These are phyloP conservation scores for Ehretia macrophylla DNA, from an alignment of 257 asterid genomes.

Conservation along the genomic window DNA sequence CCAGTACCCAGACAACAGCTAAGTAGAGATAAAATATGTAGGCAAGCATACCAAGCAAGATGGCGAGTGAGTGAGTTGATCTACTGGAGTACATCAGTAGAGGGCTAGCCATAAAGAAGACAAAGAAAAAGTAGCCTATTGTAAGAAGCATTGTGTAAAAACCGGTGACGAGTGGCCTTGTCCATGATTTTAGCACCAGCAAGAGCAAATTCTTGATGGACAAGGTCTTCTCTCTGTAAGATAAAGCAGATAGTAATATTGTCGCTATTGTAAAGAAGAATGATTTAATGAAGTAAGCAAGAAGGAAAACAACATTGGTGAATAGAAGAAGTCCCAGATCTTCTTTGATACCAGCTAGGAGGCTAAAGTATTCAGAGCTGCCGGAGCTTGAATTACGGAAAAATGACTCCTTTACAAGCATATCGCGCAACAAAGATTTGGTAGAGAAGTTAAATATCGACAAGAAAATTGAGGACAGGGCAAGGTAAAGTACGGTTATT, in stretches of 20 bases:
- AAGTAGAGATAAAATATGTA: conserved; percentile 18
- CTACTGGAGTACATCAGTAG: conserved; percentile 8
- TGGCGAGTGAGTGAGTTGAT: conserved; percentile 1
- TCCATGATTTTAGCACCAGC: conserved; percentile 22
- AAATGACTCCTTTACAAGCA: too few species aligned
- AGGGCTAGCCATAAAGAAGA: not conserved
- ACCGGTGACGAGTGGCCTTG: conserved; percentile 17
- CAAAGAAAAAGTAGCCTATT: conserved; percentile 21
- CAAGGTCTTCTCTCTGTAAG: conserved; percentile 19
- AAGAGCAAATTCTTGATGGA: conserved; percentile 22
- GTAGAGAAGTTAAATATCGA: too few species aligned
- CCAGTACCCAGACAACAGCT: conserved; percentile 13
- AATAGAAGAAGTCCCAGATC: conserved; percentile 15
- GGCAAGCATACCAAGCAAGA: conserved; percentile 5
- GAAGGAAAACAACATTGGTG: conserved; percentile 16
- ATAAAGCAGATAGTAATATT: conserved; percentile 26
- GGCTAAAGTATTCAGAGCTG: conserved; percentile 7
- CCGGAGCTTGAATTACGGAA: too few species aligned
- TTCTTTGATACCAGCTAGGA: conserved; percentile 7
- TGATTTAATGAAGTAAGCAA: conserved; percentile 21
- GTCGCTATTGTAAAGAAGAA: conserved; percentile 29
- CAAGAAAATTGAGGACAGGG: too few species aligned
- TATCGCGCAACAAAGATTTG: too few species aligned
- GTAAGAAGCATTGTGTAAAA: conserved; percentile 22
- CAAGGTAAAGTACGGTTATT: too few species aligned